Base-by-base conservation (phyloP, 352 stramenopile species). In the Globisporangium acanthophoron region DNA sequence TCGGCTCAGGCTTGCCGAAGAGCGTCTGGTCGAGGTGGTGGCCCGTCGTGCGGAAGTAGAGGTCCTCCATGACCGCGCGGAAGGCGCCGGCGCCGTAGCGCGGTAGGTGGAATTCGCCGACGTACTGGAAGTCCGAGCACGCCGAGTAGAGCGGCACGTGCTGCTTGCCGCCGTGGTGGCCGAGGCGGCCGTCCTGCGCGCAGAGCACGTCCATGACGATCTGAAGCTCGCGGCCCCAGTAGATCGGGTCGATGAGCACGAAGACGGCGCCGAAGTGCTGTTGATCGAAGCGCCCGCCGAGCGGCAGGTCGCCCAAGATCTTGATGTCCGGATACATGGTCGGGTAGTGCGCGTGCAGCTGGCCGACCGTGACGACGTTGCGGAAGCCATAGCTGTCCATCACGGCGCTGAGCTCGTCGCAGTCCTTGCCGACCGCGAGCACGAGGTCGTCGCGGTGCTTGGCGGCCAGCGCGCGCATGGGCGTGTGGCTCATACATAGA, bases 71-170 rank as follows among this genome's bases (percentile, higher is more conserved):
- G 13, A 92, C 73, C 0, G 85, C 80, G 16, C 86, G 81, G 67
- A 94, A 94, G 5, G 85, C 85, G 20, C 85, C 85, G 12, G 85
- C 85, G 18, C 85, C 85, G 61, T 88, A 94, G 20, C 85, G 80
- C 21, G 85, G 85, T 49, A 91, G 64, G 57, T 94, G 82, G 65
- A 91, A 91, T 52, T 92, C 85, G 13, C 85, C 82, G 13, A 94
- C 83, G 59, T 94, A 94, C 64, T 94, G 83, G 64, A 94, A 94
- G 50, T 94, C 85, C 5, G 81, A 91, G 74, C 85, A 94, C 54
- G 85, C 80, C 52, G 83, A 94, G 67, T 92, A 94, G 33, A 94
- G 65, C 31, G 83, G 82, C 24, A 64, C 59, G 18, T 65, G 59
- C 48, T 85, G 75, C 50, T 80, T 71, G 13, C 51, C 44, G 7